Percentiles rank a stretch among this genome's conserved stretches.
Conservation (phyloP, 305 asterid species). For the Ajuga reptans region DNA sequence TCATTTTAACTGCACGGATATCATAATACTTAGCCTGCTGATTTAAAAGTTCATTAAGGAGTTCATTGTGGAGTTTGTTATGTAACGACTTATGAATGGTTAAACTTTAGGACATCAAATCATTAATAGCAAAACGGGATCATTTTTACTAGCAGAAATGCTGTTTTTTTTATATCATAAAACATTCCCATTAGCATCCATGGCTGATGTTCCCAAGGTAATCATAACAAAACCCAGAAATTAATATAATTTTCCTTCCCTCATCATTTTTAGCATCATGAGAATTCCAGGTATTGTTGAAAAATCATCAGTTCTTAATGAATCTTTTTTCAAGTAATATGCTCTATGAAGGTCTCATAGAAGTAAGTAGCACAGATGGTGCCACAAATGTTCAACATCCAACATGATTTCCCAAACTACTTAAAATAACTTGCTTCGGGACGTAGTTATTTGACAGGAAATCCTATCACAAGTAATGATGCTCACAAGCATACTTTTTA, state of each 20-base stretch:
- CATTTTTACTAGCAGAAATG: background rate
- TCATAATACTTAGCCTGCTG: background rate
- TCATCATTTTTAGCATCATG: background rate
- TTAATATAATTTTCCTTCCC: background rate
- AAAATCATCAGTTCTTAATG: background rate
- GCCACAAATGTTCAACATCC: background rate
- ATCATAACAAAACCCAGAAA: background rate
- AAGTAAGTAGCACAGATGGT: background rate
- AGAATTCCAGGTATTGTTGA: background rate
- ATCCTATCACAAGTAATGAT: background rate
- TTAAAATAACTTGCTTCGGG: background rate
- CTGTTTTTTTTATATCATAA: background rate
- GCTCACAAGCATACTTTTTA: background rate
- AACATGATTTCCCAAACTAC: background rate
- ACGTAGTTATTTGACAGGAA: slow-evolving; percentile 5
- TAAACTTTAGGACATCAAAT: background rate
- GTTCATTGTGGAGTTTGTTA: background rate
- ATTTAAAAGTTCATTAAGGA: background rate
- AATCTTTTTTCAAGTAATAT: background rate
- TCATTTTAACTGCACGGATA: background rate
- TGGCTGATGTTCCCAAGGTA: background rate
- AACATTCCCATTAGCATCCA: background rate
- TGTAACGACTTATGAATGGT: background rate
- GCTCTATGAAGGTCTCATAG: background rate
- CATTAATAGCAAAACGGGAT: background rate